These are phyloP conservation scores for Kurtzmaniella quercitrusa DNA, from an alignment of 1,139 yeast genomes.

Conservation along the genomic window DNA sequence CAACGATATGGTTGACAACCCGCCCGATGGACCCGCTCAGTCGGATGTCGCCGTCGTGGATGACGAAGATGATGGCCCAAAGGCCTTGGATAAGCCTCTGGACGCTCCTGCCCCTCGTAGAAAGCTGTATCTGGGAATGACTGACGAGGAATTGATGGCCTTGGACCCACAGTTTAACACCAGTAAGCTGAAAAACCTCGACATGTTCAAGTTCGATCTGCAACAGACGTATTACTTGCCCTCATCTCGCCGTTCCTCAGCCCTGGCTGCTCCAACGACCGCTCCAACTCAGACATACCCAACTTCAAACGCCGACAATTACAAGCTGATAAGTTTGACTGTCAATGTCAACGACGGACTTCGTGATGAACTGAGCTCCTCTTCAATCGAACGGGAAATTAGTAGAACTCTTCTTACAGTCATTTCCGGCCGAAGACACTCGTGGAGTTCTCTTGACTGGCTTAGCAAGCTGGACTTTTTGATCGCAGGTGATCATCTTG, in stretches of 20 bases:
- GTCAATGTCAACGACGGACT: slow-evolving; percentile 29
- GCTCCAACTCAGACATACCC: slow-evolving; percentile 19
- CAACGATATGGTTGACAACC: slow-evolving; percentile 19
- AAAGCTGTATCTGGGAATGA: slow-evolving; percentile 60
- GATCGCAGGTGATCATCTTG: slow-evolving; percentile 36
- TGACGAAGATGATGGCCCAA: slow-evolving; percentile 9
- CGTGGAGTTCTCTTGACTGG: slow-evolving; percentile 46
- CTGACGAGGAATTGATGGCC: slow-evolving; percentile 58
- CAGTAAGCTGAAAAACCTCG: slow-evolving; percentile 27
- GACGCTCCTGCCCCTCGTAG: slow-evolving; percentile 24
- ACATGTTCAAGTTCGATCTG: slow-evolving; percentile 39
- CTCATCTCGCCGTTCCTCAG: slow-evolving; percentile 1
- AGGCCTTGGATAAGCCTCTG: slow-evolving; percentile 1
- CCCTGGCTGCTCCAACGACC: slow-evolving; percentile 1
- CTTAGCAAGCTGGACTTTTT: slow-evolving; percentile 24
- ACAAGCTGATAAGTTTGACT: slow-evolving; percentile 37
- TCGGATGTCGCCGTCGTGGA: slow-evolving; percentile 2
- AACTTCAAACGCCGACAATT: slow-evolving; percentile 37
- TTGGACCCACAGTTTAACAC: slow-evolving; percentile 52
- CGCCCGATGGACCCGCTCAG: slow-evolving; percentile 9
- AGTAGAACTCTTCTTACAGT: slow-evolving; percentile 32
- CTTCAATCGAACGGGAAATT: neutral
- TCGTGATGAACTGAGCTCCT: slow-evolving; percentile 13
- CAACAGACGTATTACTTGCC: slow-evolving; percentile 34
- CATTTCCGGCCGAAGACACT: slow-evolving; percentile 39